These are phyloP conservation scores for Lepiota venenata DNA, from an alignment of 768 basidiomycete species.

Conservation along the genomic window DNA sequence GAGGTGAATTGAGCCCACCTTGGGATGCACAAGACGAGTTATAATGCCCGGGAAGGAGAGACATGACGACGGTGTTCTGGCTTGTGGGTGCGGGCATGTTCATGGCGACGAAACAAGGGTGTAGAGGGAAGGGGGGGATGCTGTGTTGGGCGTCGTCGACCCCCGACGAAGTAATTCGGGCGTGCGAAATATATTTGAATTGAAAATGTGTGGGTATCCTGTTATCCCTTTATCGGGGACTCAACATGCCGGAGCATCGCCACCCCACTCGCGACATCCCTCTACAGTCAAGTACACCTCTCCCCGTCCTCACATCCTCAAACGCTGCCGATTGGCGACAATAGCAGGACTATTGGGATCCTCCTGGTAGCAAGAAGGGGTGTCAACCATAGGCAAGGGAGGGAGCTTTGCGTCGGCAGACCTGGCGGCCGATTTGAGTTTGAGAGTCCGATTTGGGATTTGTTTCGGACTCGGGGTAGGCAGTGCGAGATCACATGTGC, in stretches of 20 bases:
- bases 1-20: too few relatives aligned
- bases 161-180: too few relatives aligned
- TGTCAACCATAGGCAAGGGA: background rate
- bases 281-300: slow-evolving; percentile 9
- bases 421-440: background rate
- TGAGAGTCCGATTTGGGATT: background rate
- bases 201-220: too few relatives aligned
- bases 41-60: too few relatives aligned
- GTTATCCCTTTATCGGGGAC: background rate
- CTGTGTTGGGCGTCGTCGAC: too few relatives aligned
- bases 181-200: too few relatives aligned
- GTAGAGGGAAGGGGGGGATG: too few relatives aligned
- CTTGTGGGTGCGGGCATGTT: too few relatives aligned
- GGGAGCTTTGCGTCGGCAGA: background rate
- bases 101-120: too few relatives aligned
- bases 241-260: slow-evolving; percentile 2
- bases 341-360: background rate
- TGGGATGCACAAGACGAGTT: too few relatives aligned
- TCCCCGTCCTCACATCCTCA: slow-evolving; percentile 4
- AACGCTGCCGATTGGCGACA: slow-evolving; percentile 3
- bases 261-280: slow-evolving; percentile 6
- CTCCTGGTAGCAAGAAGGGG: background rate
- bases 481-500: background rate
- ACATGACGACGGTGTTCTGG: too few relatives aligned
- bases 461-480: background rate